Base-by-base conservation (phyloP, 306 rosid genomes). In the Acacia acuminata region DNA sequence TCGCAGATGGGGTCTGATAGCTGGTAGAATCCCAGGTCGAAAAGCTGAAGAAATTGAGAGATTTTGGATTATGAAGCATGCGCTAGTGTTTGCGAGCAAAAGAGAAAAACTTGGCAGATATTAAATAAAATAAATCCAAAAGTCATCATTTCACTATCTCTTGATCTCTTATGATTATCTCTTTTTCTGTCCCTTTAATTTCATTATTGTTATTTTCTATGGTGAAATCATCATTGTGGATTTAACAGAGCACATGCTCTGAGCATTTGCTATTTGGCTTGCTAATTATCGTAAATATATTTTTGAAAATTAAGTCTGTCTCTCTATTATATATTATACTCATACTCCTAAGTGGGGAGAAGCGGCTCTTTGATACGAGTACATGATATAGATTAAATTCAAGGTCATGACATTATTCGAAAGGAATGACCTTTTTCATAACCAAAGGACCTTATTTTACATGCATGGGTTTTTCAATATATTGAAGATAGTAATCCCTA, bases 11-110 rank as follows among this genome's bases (percentile, higher is more conserved):
- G 27, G 13, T 47, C 63, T 73, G 4, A 73, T 73, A 48, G 77
- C 63, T 3, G 77, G 77, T 8, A 19, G 63, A 15, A 47, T 73
- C 10, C 63, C 77, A 30, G 44, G 44, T 25, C 61, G 77, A 15
- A 48, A 48, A 27, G 64, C 77, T 9, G 77, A 73, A 50, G 77
- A 73, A 38, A 73, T 73, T 27, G 77, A 73, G 27, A 73, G 63
- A 40, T 73, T 73, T 50, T 73, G 77, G 77, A 73, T 47, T 8
- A 48, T 48, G 77, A 73, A 38, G 34, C 14, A 73, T 27, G 25
- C 25, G 5, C 25, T 48, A 25, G 27, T 73, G 22, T 48, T 25
- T 48, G 77, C 63, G 0, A 30, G 10, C 43, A 73, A 12, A 30
- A 8, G 77, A 73, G 16, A 73, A 30, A 30, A 24, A 11, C 22